Conservation (phyloP, 164 flowering plant genomes). For the Tetrastigma voinierianum region DNA sequence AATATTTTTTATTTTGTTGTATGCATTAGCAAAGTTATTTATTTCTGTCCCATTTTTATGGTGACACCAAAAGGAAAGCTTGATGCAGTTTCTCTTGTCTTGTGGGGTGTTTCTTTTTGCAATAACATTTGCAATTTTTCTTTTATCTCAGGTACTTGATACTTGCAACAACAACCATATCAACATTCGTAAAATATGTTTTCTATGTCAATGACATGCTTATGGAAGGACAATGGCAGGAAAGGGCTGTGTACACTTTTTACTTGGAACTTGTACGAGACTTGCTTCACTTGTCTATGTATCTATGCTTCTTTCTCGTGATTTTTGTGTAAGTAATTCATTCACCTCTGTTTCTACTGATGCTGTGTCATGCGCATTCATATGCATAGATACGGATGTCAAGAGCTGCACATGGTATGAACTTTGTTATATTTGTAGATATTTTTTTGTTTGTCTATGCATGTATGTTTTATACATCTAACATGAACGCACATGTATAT, state of each 20-base stretch:
- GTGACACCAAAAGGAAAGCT: too few species aligned
- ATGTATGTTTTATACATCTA: too few species aligned
- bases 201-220: constrained; percentile 95
- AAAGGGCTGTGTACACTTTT: constrained; percentile 87
- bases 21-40: background rate
- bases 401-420: too few species aligned
- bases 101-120: background rate
- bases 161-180: constrained; percentile 85
- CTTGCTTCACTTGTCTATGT: constrained; percentile 95
- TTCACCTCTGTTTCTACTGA: background rate
- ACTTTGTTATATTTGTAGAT: too few species aligned
- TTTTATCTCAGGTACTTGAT: constrained; percentile 80
- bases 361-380: too few species aligned
- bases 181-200: constrained; percentile 85
- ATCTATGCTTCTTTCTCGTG: constrained; percentile 88
- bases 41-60: too few species aligned
- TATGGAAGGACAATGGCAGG: constrained; percentile 99
- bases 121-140: background rate
- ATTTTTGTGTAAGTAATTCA: constrained; percentile 84
- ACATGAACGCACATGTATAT: too few species aligned
- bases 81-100: background rate
- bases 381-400: too few species aligned
- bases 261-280: constrained; percentile 96
- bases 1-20: too few species aligned
- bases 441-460: too few species aligned